Conservation (phyloP, 1,139 yeast genomes). For the Candida tropicalis region DNA sequence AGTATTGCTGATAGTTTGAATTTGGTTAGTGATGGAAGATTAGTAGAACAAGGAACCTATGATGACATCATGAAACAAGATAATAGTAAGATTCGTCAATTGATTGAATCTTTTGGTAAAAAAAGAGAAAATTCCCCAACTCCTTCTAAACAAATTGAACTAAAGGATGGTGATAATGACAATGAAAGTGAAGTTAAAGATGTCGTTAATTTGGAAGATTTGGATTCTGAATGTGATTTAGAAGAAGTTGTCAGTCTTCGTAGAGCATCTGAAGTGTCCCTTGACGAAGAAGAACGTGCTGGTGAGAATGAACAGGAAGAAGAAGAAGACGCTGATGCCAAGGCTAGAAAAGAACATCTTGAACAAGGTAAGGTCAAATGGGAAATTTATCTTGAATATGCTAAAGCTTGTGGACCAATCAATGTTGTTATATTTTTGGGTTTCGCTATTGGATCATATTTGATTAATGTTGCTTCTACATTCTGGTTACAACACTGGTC, state of each 20-base stretch:
- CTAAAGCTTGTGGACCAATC: constrained; percentile 81
- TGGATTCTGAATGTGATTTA: constrained; percentile 38
- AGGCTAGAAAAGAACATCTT: constrained; percentile 66
- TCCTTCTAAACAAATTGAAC: constrained; percentile 13
- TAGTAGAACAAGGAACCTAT: constrained; percentile 78
- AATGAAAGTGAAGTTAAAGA: constrained; percentile 15
- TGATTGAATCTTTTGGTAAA: constrained; percentile 78
- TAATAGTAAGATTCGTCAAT: constrained; percentile 57
- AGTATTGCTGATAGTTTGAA: constrained; percentile 75
- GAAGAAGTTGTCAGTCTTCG: constrained; percentile 52
- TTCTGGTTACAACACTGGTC: constrained; percentile 99
- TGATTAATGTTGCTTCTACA: constrained; percentile 56
- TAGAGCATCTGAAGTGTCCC: constrained; percentile 70
- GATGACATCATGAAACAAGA: constrained; percentile 55
- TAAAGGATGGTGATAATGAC: constrained; percentile 13
- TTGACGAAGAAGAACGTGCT: constrained; percentile 40
- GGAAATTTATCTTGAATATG: constrained; percentile 82
- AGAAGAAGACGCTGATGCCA: constrained; percentile 48
- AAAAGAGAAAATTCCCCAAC: constrained; percentile 30
- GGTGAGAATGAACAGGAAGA: constrained; percentile 38
- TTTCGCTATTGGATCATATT: constrained; percentile 57
- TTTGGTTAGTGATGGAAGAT: constrained; percentile 73
- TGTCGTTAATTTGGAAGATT: constrained; percentile 22
- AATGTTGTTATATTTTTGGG: constrained; percentile 61
- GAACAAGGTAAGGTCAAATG: constrained; percentile 96